phyloP scores from a whole-genome alignment of 2,329 filamentous ascomycete genomes.

The Leptoxyphium fumago region DNA sequence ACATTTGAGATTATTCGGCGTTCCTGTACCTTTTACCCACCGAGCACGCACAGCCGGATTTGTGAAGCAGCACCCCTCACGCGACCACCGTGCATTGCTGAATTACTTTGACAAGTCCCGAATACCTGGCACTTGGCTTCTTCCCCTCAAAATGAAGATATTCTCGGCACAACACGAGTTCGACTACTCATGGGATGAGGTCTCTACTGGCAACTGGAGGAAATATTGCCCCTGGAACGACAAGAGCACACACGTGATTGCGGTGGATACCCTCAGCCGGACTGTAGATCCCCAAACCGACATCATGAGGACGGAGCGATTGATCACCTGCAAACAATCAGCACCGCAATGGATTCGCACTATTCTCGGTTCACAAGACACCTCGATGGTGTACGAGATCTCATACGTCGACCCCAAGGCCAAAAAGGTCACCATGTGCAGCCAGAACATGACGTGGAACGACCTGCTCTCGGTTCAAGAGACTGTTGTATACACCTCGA shows the following conservation, averaged over 20 bases:
- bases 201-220: conserved; percentile 92
- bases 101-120: too few relatives aligned
- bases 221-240: conserved; percentile 99
- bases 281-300: conserved; percentile 47
- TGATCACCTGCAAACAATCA: conserved; percentile 48
- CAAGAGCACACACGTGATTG: conserved; percentile 90
- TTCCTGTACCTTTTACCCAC: too few relatives aligned
- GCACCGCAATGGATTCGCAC: conserved; percentile 68
- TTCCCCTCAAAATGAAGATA: conserved; percentile 59
- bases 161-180: conserved; percentile 83
- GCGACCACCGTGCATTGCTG: too few relatives aligned
- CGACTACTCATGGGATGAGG: conserved; percentile 97
- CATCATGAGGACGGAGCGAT: conserved; percentile 57
- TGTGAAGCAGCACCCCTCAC: too few relatives aligned
- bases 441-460: conserved; percentile 82
- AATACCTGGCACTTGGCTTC: not conserved
- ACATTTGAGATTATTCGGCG: too few relatives aligned
- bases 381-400: conserved; percentile 83
- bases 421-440: conserved; percentile 92
- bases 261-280: conserved; percentile 82
- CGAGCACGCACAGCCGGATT: too few relatives aligned
- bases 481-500: conserved; percentile 65
- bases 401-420: conserved; percentile 76
- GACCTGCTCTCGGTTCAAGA: conserved; percentile 87
- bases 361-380: conserved; percentile 64